These are phyloP conservation scores for Maudiozyma turicensis DNA, from an alignment of 805 yeast genomes.

Conservation along the genomic window DNA sequence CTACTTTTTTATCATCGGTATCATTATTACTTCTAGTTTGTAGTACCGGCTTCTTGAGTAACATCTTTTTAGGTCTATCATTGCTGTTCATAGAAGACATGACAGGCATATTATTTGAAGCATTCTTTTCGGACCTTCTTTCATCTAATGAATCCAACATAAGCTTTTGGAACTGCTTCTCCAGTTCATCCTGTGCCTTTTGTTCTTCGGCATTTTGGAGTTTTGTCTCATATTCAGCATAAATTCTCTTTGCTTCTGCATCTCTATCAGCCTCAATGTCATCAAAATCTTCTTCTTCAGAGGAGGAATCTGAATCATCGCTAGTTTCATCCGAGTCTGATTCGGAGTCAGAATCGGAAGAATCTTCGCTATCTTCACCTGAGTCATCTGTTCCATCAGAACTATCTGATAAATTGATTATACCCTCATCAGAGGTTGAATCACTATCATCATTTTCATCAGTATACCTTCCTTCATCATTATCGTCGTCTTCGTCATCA, in stretches of 20 bases:
- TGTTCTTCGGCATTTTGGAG: slow-evolving; percentile 34
- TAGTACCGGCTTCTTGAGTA: neutral
- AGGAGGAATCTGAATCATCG: slow-evolving; percentile 12
- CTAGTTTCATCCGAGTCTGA: slow-evolving; percentile 10
- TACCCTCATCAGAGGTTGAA: slow-evolving; percentile 26
- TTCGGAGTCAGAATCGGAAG: slow-evolving; percentile 5
- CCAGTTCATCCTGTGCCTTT: slow-evolving; percentile 43
- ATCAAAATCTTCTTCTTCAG: slow-evolving; percentile 18
- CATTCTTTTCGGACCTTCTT: slow-evolving; percentile 25
- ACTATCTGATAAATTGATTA: slow-evolving; percentile 5
- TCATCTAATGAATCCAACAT: slow-evolving; percentile 42
- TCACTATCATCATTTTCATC: slow-evolving; percentile 11
- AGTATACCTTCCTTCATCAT: slow-evolving; percentile 28
- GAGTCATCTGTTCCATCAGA: slow-evolving; percentile 12
- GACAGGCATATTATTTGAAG: slow-evolving; percentile 21
- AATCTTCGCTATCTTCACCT: slow-evolving; percentile 16
- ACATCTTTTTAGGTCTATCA: neutral
- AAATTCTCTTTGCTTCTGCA: slow-evolving; percentile 25
- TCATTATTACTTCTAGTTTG: neutral
- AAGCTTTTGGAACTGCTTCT: slow-evolving; percentile 45
- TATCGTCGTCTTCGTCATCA: slow-evolving; percentile 13
- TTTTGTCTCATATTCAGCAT: slow-evolving; percentile 32
- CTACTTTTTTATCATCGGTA: slow-evolving; percentile 18
- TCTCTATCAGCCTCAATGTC: slow-evolving; percentile 27
- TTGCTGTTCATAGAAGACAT: slow-evolving; percentile 1